These are phyloP conservation scores for Curvularia sp. DNA, from an alignment of 2,329 filamentous ascomycete genomes.

Conservation along the genomic window DNA sequence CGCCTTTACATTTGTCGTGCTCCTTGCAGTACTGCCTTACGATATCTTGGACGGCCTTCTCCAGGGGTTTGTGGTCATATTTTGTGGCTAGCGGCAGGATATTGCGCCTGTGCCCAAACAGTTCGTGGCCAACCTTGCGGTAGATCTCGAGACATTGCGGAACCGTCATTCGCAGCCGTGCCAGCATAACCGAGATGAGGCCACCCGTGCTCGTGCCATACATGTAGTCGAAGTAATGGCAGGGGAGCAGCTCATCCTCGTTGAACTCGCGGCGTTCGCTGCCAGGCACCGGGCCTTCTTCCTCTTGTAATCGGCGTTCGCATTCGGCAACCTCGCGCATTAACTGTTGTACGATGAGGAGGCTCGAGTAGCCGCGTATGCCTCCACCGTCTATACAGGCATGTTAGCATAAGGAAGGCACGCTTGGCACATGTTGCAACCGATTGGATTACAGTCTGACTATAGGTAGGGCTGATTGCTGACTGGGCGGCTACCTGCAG, in stretches of 20 bases:
- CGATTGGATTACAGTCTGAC: background rate
- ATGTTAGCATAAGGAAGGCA: slow-evolving; percentile 24
- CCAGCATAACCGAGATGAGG: slow-evolving; percentile 59
- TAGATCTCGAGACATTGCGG: slow-evolving; percentile 58
- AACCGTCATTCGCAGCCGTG: slow-evolving; percentile 58
- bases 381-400: slow-evolving; percentile 55
- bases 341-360: slow-evolving; percentile 57
- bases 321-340: slow-evolving; percentile 58
- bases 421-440: background rate
- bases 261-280: slow-evolving; percentile 40
- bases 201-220: slow-evolving; percentile 62
- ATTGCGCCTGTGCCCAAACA: slow-evolving; percentile 56
- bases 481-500: background rate
- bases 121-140: slow-evolving; percentile 55
- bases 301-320: slow-evolving; percentile 52
- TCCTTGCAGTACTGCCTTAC: slow-evolving; percentile 55
- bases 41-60: slow-evolving; percentile 56
- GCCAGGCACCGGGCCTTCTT: slow-evolving; percentile 51
- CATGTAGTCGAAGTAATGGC: slow-evolving; percentile 63
- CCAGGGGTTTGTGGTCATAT: slow-evolving; percentile 58
- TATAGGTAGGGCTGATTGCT: background rate
- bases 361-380: slow-evolving; percentile 59
- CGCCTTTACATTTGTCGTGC: slow-evolving; percentile 52
- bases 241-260: slow-evolving; percentile 56
- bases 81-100: slow-evolving; percentile 57